Evolutionary conservation across 768 basidiomycete genomes (phyloP).

Genomic region (Suillus placidus): DNA sequence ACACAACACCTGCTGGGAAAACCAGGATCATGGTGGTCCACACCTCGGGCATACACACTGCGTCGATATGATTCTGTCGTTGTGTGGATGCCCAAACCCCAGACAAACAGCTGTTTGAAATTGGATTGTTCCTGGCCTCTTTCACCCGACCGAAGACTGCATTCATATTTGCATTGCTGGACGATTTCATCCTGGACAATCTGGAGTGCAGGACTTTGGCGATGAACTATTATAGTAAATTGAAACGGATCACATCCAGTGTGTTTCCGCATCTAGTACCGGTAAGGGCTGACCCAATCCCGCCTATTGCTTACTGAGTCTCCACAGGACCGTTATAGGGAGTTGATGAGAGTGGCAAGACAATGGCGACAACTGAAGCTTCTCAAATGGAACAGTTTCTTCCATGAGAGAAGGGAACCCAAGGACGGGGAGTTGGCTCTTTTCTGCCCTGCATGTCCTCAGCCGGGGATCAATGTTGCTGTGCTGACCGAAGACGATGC

Average conservation of each 20-base stretch:
- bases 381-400: conserved; percentile 22
- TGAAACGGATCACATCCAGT: not conserved
- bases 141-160: not conserved
- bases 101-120: not conserved
- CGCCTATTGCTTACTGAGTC: too few relatives aligned
- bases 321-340: conserved; percentile 19
- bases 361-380: conserved; percentile 24
- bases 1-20: too few relatives aligned
- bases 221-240: conserved; percentile 5
- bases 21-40: too few relatives aligned
- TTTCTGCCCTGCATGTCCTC: conserved; percentile 11
- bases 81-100: not conserved
- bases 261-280: not conserved
- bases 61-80: not conserved
- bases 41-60: not conserved
- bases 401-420: not conserved
- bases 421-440: not conserved
- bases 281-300: too few relatives aligned
- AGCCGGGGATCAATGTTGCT: not conserved
- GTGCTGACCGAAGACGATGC: not conserved
- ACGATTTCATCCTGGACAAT: conserved; percentile 6
- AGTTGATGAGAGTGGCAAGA: conserved; percentile 16
- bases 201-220: not conserved
- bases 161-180: conserved; percentile 1
- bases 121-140: not conserved